phyloP scores from a whole-genome alignment of 169 alveolate genomes.

The Plasmodium vivax region DNA sequence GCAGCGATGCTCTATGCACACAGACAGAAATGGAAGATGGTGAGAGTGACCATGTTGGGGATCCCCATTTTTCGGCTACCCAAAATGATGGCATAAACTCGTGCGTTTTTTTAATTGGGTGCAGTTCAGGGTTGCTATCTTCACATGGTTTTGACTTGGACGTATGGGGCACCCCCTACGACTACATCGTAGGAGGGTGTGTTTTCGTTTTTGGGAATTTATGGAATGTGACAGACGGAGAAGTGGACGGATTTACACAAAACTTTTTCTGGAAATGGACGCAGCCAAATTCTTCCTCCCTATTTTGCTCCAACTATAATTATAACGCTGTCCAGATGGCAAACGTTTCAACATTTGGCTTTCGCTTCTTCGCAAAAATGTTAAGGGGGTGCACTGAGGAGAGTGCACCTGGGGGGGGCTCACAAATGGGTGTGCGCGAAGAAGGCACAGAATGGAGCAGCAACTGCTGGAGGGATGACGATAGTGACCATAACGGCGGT shows the following conservation, averaged over 20 bases:
- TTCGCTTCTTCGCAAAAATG: constrained; percentile 25
- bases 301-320: constrained; percentile 42
- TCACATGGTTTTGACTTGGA: constrained; percentile 73
- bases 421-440: not conserved
- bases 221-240: constrained; percentile 83
- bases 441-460: not conserved
- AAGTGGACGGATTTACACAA: constrained; percentile 79
- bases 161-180: constrained; percentile 76
- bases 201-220: constrained; percentile 79
- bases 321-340: constrained; percentile 14
- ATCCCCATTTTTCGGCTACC: not conserved
- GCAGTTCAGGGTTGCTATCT: constrained; percentile 81
- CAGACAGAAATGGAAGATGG: not conserved
- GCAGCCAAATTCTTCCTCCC: constrained; percentile 77
- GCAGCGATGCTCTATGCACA: not conserved
- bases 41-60: not conserved
- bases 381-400: not conserved
- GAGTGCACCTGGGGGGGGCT: not conserved
- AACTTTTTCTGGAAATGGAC: constrained; percentile 84
- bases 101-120: constrained; percentile 79
- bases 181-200: constrained; percentile 78
- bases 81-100: constrained; percentile 64
- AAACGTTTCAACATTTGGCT: not conserved
- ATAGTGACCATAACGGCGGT: not conserved
- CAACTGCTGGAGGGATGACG: not conserved